A percentile compares a stretch with the other conserved stretches of the same genome.
phyloP scores from a whole-genome alignment of 208 protist genomes.

The Leishmania tarentolae region DNA sequence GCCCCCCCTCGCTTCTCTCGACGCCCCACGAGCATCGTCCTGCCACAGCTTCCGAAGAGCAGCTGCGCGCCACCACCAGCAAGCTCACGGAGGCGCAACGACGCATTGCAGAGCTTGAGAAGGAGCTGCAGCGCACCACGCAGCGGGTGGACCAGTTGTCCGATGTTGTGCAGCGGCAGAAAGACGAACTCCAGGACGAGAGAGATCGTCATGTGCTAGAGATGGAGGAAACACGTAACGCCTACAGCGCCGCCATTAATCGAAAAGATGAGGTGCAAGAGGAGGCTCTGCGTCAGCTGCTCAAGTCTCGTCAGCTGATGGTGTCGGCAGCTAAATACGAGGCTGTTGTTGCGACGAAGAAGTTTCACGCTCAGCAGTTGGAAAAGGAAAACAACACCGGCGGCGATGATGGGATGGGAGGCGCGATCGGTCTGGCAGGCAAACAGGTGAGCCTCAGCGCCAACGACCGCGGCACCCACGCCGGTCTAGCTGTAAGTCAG shows the following conservation, averaged over 20 bases:
- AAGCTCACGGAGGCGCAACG: constrained; percentile 22
- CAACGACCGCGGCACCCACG: not conserved
- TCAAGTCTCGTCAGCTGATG: constrained; percentile 50
- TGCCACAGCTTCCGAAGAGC: constrained; percentile 1
- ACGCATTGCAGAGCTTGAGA: constrained; percentile 37
- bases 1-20: not conserved
- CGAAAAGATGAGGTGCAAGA: constrained; percentile 59
- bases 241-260: constrained; percentile 42
- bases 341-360: constrained; percentile 29
- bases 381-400: constrained; percentile 26
- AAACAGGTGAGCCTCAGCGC: not conserved
- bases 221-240: constrained; percentile 44
- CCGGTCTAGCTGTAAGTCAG: not conserved
- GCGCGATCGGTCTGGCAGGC: not conserved
- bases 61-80: constrained; percentile 5
- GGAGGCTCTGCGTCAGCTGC: constrained; percentile 48
- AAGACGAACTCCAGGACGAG: constrained; percentile 38
- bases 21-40: not conserved
- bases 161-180: constrained; percentile 44
- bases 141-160: constrained; percentile 54
- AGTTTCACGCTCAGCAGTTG: not conserved
- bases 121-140: constrained; percentile 39
- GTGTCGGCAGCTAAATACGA: constrained; percentile 46
- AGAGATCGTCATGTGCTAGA: constrained; percentile 49
- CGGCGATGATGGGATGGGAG: not conserved